Base-by-base conservation (phyloP, 768 basidiomycete species). In the Royoungia palumana region DNA sequence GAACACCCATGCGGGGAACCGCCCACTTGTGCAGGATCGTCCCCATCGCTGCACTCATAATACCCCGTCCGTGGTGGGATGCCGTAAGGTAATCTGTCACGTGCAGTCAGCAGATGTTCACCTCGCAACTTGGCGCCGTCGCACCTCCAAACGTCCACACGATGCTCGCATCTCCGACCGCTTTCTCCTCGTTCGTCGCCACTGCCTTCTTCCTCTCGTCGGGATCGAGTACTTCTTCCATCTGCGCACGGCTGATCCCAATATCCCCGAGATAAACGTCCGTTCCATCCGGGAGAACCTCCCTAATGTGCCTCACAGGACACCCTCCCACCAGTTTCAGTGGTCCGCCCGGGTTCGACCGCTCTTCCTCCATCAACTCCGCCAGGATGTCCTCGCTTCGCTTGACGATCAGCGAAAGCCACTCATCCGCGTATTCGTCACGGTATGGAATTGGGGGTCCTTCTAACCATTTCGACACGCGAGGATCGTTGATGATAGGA, bases 41-140 rank as follows among this genome's bases (percentile, higher is more conserved):
- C 8, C 65, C 65, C 27, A 89, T 58, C 0, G 77, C 84, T n/a
- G 77, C 79, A 19, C 78, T 76, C 88, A 89, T 89, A 53, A 89
- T 87, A 0, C 87, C 85, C 55, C 69, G 73, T 25, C 84, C 74
- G 49, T 87, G 85, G 58, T 85, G 77, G 28, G 75, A 76, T 14
- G 80, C 72, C 6, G 73, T 76, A 35, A 88, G 64, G 53, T 75
- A 86, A 59, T 85, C 86, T 85, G 57, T n/a, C 41, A 2, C 21
- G 25, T 6, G 38, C 42, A 35, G 20, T 45, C 28, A 49, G 46
- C 38, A 41, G 36, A 41, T 45, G 7, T 30, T 7, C 17, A 3
- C 2, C 27, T 41, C 35, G 11, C 11, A 36, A 11, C 19, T 5
- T 8, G 11, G 13, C 25, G 27, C 12, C 8, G 19, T 51, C 76